Percentiles rank a stretch among this genome's conserved stretches.
Conservation (phyloP, 208 protist genomes). For the Kentomonas sorsogonicus region DNA sequence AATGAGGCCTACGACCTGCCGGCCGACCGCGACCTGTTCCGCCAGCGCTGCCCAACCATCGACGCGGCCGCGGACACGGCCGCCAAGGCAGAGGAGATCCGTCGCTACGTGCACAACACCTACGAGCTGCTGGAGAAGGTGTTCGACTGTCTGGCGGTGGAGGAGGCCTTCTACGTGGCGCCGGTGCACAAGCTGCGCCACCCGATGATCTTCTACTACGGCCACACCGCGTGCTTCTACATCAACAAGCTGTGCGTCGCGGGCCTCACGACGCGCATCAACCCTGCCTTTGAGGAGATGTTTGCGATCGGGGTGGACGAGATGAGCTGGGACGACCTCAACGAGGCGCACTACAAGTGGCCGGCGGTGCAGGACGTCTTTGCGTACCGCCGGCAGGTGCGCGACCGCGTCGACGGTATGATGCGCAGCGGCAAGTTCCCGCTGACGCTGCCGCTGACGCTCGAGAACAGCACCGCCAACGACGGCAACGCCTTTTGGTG, state of each 20-base stretch:
- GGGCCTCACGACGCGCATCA: conserved; percentile 74
- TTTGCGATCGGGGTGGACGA: conserved; percentile 96
- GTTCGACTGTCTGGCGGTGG: conserved; percentile 65
- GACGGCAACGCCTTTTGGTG: conserved; percentile 84
- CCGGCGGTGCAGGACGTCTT: conserved; percentile 78
- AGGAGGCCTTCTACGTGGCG: conserved; percentile 81
- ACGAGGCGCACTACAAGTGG: conserved; percentile 85
- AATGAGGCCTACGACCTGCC: conserved; percentile 36
- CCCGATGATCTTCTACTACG: conserved; percentile 96
- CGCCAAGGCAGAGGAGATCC: conserved; percentile 77
- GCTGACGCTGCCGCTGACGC: conserved; percentile 74
- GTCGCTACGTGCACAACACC: conserved; percentile 84
- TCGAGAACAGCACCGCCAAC: conserved; percentile 69
- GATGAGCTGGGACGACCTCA: conserved; percentile 96
- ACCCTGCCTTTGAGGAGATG: conserved; percentile 86
- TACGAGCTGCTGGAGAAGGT: conserved; percentile 84
- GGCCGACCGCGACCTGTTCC: conserved; percentile 44
- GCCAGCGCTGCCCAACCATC: conserved; percentile 51
- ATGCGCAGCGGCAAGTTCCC: conserved; percentile 66
- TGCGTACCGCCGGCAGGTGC: conserved; percentile 85
- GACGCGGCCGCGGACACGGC: conserved; percentile 42
- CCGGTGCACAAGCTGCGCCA: conserved; percentile 92
- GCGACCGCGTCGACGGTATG: conserved; percentile 66
- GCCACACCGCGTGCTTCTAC: conserved; percentile 93
- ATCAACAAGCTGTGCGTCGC: conserved; percentile 94